Evolutionary conservation across 2,329 filamentous ascomycete species (phyloP), one percentile per base, ranked within the genome.

Genomic region (Ceratocystis eucalypticola): DNA sequence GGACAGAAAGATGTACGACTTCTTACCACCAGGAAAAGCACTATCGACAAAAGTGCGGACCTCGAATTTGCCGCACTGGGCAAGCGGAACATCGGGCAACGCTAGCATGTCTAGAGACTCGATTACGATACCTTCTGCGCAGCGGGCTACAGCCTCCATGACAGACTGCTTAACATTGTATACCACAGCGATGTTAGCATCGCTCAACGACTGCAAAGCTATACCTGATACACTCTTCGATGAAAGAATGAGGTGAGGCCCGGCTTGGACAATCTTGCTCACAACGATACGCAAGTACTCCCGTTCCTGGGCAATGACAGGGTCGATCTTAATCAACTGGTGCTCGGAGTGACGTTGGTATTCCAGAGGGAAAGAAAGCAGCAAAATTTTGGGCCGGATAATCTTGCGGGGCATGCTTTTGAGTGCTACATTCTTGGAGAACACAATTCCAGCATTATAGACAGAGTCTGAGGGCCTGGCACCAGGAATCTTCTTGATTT

Each of bases 91-190:
- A 5, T 87, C 88, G 0, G 76, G 75, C 37, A 88, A 74, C 7
- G 91, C 87, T 50, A 99, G 82, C 80, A 96, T 96, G 73, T 99
- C 94, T 71, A 97, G 85, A 0, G 94, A 96, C 5, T 93, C 93
- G 69, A 97, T 93, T 71, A 97, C 90, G 59, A 89, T 87, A 0
- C 93, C 95, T 72, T 95, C 89, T 1, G 92, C 91, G 71, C 92
- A 96, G 66, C 94, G 84, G 3, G 94, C 90, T 1, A 99, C 93
- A 1, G 95, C 94, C 72, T 96, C 93, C 67, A 99, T 87, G 12
- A 99, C 94, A 0, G 93, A 95, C 44, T 90, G 86, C 74, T 99
- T 99, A 72, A 99, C 93, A 75, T 99, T 96, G 78, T 94, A 96
- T 0, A 88, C 92, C 12, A 96, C 95, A 2, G 93, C 88, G 69